Conservation (phyloP, 129 eudicot species). For the Saussurea involucrata region DNA sequence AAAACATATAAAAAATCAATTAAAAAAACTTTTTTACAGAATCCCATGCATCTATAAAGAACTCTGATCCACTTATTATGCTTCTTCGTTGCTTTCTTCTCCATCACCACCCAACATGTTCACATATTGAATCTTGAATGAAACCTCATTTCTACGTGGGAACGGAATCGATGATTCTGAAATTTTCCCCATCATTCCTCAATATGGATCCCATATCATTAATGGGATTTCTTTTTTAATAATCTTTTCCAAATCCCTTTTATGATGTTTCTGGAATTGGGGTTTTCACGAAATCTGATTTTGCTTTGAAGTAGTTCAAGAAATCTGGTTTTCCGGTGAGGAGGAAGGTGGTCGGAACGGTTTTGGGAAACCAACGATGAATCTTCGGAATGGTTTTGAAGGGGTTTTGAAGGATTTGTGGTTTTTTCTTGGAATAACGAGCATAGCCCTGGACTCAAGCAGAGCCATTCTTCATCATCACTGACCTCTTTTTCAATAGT, state of each 20-base stretch:
- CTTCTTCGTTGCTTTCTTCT: slow-evolving; percentile 3
- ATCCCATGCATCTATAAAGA: slow-evolving; percentile 30
- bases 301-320: slow-evolving; percentile 29
- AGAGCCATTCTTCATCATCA: no score
- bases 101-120: slow-evolving; percentile 16
- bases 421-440: no score
- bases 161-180: slow-evolving; percentile 36
- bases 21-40: no score
- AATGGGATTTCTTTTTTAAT: no score
- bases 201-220: slow-evolving; percentile 37
- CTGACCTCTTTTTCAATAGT: no score
- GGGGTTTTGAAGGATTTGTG: no score
- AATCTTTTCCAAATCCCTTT: slow-evolving; percentile 30
- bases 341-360: slow-evolving; percentile 24
- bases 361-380: slow-evolving; percentile 29
- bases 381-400: no score
- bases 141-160: slow-evolving; percentile 34
- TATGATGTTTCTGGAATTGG: slow-evolving; percentile 26
- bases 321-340: slow-evolving; percentile 28
- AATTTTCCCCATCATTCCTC: slow-evolving; percentile 38
- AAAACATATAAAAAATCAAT: no score
- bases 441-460: no score
- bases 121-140: slow-evolving; percentile 31
- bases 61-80: slow-evolving; percentile 24
- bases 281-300: slow-evolving; percentile 33